Evolutionary conservation across 2,329 filamentous ascomycete species (phyloP).

Genomic region (Ascochyta fabae): DNA sequence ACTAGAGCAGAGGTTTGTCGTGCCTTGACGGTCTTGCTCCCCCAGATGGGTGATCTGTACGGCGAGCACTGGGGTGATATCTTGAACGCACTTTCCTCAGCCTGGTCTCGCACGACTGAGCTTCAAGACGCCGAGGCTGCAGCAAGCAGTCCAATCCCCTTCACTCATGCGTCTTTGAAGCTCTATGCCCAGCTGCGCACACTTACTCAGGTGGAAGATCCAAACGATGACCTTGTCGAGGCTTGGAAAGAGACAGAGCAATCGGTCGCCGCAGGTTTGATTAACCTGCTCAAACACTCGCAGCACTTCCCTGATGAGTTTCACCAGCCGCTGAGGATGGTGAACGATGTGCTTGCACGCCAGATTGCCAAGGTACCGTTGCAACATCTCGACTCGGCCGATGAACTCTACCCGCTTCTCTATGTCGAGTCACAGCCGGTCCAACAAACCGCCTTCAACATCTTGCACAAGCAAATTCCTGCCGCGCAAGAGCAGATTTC

Average conservation of each 20-base stretch:
- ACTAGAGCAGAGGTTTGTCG: constrained; percentile 65
- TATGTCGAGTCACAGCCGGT: constrained; percentile 76
- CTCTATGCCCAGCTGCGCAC: constrained; percentile 69
- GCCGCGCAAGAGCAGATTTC: constrained; percentile 80
- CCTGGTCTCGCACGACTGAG: constrained; percentile 43
- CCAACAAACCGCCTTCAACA: constrained; percentile 78
- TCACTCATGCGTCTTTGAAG: constrained; percentile 75
- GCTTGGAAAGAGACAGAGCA: constrained; percentile 68
- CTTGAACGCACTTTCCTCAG: constrained; percentile 43
- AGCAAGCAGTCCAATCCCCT: constrained; percentile 53
- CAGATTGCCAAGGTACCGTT: constrained; percentile 70
- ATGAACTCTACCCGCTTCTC: constrained; percentile 76
- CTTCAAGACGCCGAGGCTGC: constrained; percentile 34
- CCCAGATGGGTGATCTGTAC: constrained; percentile 80
- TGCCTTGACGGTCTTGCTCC: constrained; percentile 65
- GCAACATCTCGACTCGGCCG: constrained; percentile 66
- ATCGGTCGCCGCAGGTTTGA: constrained; percentile 62
- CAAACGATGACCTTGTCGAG: constrained; percentile 87
- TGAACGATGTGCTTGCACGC: constrained; percentile 76
- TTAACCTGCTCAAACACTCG: constrained; percentile 67
- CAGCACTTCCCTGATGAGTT: constrained; percentile 58
- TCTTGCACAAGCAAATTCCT: constrained; percentile 83
- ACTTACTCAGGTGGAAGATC: constrained; percentile 63
- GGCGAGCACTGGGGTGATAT: constrained; percentile 80
- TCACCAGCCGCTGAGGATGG: constrained; percentile 73